Evolutionary conservation across 2,329 filamentous ascomycete species (phyloP).

Genomic region (Decorospora gaudefroyi): DNA sequence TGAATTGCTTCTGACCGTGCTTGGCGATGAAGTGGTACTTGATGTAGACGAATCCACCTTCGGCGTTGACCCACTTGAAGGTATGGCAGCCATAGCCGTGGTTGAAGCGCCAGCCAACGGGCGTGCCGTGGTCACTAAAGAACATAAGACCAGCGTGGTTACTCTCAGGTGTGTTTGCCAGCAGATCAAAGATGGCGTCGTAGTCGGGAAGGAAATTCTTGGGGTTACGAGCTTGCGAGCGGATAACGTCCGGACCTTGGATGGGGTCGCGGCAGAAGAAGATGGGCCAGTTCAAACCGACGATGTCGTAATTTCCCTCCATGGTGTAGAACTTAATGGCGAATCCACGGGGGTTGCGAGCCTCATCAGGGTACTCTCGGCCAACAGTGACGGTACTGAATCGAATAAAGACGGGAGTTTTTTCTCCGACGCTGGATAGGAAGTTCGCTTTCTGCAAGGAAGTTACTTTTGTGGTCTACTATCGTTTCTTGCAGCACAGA

Average conservation of each 20-base stretch:
- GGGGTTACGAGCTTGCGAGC: slow-evolving; percentile 54
- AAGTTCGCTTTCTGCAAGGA: slow-evolving; percentile 48
- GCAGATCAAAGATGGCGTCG: slow-evolving; percentile 55
- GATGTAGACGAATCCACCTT: slow-evolving; percentile 58
- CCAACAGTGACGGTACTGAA: slow-evolving; percentile 54
- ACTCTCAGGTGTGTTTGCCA: slow-evolving; percentile 55
- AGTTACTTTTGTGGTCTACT: too few species aligned
- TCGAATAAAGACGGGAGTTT: slow-evolving; percentile 51
- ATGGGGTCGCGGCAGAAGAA: slow-evolving; percentile 58
- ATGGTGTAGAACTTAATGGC: slow-evolving; percentile 57
- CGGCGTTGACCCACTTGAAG: slow-evolving; percentile 55
- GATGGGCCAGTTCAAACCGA: slow-evolving; percentile 55
- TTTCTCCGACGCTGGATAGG: slow-evolving; percentile 48
- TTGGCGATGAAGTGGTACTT: slow-evolving; percentile 57
- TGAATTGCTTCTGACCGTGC: slow-evolving; percentile 56
- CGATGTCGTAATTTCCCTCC: slow-evolving; percentile 57
- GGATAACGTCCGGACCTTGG: slow-evolving; percentile 55
- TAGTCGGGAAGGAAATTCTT: slow-evolving; percentile 57
- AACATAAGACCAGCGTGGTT: slow-evolving; percentile 58
- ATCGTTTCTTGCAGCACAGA: background rate
- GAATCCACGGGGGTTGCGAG: slow-evolving; percentile 55
- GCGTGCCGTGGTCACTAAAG: slow-evolving; percentile 57
- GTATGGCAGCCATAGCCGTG: slow-evolving; percentile 54
- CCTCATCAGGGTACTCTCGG: slow-evolving; percentile 53
- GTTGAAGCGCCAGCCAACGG: slow-evolving; percentile 51